These are phyloP conservation scores for Selaginella tamariscina DNA, from an alignment of 75 land plant genomes.

Conservation along the genomic window DNA sequence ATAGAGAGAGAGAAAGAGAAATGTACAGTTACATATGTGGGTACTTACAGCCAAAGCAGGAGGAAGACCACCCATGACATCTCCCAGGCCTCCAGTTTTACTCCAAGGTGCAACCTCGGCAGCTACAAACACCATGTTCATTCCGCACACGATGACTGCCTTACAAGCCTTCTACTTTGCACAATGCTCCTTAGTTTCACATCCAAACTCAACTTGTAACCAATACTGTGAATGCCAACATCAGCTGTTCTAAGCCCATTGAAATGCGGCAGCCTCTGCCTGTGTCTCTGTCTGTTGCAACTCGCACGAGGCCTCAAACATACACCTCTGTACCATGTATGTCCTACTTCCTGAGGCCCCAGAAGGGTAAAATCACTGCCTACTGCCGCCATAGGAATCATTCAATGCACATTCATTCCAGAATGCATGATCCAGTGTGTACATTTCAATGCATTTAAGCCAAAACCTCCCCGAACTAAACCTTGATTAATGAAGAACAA, in stretches of 20 bases:
- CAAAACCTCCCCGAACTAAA: not conserved
- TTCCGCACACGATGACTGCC: slow-evolving; percentile 40
- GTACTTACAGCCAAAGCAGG: slow-evolving; percentile 81
- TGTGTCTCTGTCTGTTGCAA: not conserved
- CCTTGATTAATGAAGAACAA: not conserved
- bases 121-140: slow-evolving; percentile 51
- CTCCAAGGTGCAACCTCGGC: slow-evolving; percentile 88
- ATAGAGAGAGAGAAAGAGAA: too few relatives aligned
- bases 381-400: not conserved
- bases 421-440: not conserved
- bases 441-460: not conserved
- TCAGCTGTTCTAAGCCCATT: not conserved
- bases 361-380: not conserved
- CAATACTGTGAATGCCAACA: not conserved
- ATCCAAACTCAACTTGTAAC: not conserved
- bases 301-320: not conserved
- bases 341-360: too few relatives aligned
- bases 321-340: not conserved
- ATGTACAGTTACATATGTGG: not conserved
- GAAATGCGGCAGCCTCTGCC: not conserved
- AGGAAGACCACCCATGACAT: slow-evolving; percentile 88
- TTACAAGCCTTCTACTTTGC: not conserved
- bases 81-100: slow-evolving; percentile 95
- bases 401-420: not conserved
- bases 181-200: not conserved